Conservation (phyloP, 306 rosid species). For the Sesbania bispinosa region DNA sequence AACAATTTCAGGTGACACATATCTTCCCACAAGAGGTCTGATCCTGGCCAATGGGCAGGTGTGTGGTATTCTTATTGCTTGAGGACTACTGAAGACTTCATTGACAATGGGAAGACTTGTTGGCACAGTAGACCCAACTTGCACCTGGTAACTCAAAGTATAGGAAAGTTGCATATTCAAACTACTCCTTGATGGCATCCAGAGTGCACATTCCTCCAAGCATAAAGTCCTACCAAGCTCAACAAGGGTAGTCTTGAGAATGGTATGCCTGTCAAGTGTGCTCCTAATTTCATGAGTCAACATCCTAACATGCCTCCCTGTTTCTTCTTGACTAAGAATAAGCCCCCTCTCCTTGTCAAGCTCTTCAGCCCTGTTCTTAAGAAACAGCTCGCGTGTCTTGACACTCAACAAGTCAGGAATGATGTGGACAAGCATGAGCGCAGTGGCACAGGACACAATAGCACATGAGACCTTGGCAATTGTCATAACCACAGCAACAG, state of each 20-base stretch:
- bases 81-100: constrained; percentile 61
- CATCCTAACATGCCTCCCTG: constrained; percentile 90
- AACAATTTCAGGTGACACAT: constrained; percentile 64
- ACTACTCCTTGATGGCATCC: constrained; percentile 79
- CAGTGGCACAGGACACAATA: constrained; percentile 78
- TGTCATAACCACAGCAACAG: constrained; percentile 71
- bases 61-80: constrained; percentile 55
- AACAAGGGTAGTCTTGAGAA: constrained; percentile 76
- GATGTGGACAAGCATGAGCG: constrained; percentile 82
- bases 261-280: constrained; percentile 72
- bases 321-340: constrained; percentile 74
- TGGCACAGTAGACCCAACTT: constrained; percentile 60
- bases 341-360: constrained; percentile 88
- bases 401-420: constrained; percentile 79
- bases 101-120: constrained; percentile 53
- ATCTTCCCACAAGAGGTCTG: constrained; percentile 59
- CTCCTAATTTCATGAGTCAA: too few relatives aligned
- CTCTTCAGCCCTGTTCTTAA: constrained; percentile 73
- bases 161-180: constrained; percentile 63
- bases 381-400: constrained; percentile 63
- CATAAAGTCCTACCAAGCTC: constrained; percentile 77
- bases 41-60: constrained; percentile 62
- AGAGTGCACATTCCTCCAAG: constrained; percentile 72
- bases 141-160: constrained; percentile 50
- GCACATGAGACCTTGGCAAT: constrained; percentile 67